Evolutionary conservation across 2,329 filamentous ascomycete genomes (phyloP).

Genomic region (Acrocalymma vagum): DNA sequence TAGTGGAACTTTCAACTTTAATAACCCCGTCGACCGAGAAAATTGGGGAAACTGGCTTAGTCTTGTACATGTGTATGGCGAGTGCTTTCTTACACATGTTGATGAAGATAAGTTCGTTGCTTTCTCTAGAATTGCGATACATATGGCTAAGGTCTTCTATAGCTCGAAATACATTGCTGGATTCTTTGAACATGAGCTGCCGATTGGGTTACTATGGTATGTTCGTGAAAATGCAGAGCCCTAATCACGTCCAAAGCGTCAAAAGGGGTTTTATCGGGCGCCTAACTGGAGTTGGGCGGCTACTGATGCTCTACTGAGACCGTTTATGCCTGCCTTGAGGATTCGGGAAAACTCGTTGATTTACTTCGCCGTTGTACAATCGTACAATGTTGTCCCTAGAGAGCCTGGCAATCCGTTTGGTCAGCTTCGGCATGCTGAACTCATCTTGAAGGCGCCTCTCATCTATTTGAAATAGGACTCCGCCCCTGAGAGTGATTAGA

Average conservation of each 20-base stretch:
- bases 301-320: not conserved
- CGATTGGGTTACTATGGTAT: not conserved
- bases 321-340: too few species aligned
- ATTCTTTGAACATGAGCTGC: conserved; percentile 3
- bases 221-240: not conserved
- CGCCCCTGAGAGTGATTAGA: too few species aligned
- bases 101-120: conserved; percentile 9
- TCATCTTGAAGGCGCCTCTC: too few species aligned
- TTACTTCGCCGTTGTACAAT: too few species aligned
- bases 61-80: conserved; percentile 1
- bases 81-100: not conserved
- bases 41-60: not conserved
- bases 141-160: not conserved
- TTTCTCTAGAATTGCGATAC: conserved; percentile 1
- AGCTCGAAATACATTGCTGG: conserved; percentile 1
- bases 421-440: too few species aligned
- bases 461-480: too few species aligned
- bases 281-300: conserved; percentile 6
- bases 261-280: not conserved
- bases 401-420: too few species aligned
- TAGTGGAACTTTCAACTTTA: too few species aligned
- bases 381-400: too few species aligned
- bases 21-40: not conserved
- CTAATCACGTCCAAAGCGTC: not conserved
- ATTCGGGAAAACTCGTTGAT: too few species aligned